Percentiles rank a stretch among this genome's conserved stretches.
Evolutionary conservation across 2,329 filamentous ascomycete genomes (phyloP).

Genomic region (Diplocarpon rosae): DNA sequence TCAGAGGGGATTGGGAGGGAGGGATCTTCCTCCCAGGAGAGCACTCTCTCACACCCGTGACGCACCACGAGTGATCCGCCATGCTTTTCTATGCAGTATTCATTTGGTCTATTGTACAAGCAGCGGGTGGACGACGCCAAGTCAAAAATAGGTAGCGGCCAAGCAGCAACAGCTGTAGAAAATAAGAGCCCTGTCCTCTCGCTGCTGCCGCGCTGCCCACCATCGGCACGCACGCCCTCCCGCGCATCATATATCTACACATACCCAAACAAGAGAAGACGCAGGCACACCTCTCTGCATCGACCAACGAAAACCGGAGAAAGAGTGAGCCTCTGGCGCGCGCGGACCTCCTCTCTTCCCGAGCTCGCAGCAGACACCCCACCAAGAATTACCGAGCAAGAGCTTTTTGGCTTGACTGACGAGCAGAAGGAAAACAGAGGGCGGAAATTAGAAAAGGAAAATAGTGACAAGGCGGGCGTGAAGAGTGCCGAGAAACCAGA

Average conservation of each 20-base stretch:
- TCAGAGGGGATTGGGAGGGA: too few relatives aligned
- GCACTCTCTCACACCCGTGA: too few relatives aligned
- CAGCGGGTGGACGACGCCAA: slow-evolving; percentile 15
- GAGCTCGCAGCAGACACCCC: too few relatives aligned
- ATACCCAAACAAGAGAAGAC: slow-evolving; percentile 9
- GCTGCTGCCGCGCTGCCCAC: slow-evolving; percentile 6
- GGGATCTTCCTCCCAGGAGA: too few relatives aligned
- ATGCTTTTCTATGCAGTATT: slow-evolving; percentile 24
- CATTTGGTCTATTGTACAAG: slow-evolving; percentile 24
- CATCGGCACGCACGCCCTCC: background rate
- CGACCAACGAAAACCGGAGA: slow-evolving; percentile 8
- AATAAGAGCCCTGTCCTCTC: slow-evolving; percentile 5
- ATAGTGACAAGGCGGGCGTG: slow-evolving; percentile 13
- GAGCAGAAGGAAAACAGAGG: slow-evolving; percentile 12
- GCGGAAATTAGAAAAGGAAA: too few relatives aligned
- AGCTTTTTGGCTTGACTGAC: slow-evolving; percentile 18
- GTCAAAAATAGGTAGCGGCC: too few relatives aligned
- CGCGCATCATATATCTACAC: slow-evolving; percentile 13
- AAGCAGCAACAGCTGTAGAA: slow-evolving; percentile 7
- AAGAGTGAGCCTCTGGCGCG: too few relatives aligned
- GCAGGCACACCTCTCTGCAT: slow-evolving; percentile 5
- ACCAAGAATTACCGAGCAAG: too few relatives aligned
- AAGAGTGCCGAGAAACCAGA: slow-evolving; percentile 19
- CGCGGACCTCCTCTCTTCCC: too few relatives aligned
- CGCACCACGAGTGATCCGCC: background rate